phyloP scores from a whole-genome alignment of 2,329 filamentous ascomycete species.

The Pseudodiploospora longispora region DNA sequence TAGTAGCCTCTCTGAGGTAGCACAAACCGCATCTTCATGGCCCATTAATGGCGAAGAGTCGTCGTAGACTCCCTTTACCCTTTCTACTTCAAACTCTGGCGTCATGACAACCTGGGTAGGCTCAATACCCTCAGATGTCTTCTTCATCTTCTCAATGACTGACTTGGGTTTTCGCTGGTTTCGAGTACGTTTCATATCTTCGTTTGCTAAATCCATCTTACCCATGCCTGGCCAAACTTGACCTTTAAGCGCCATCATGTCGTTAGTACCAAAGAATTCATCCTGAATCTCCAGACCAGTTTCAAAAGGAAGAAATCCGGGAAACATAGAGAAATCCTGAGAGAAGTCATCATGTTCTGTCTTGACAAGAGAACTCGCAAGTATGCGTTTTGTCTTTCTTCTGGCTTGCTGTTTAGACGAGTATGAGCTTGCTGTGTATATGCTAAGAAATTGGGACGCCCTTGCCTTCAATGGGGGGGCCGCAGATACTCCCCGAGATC shows the following conservation, averaged over 20 bases:
- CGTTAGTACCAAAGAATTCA: conserved; percentile 16
- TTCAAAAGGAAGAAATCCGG: conserved; percentile 19
- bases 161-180: conserved; percentile 73
- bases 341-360: conserved; percentile 19
- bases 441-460: neutral
- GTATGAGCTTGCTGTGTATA: neutral
- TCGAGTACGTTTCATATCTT: conserved; percentile 62
- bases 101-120: conserved; percentile 59
- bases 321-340: conserved; percentile 19
- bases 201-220: conserved; percentile 71
- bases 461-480: conserved; percentile 16
- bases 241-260: conserved; percentile 52
- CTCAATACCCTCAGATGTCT: conserved; percentile 55
- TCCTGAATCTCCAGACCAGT: conserved; percentile 21
- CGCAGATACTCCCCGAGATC: conserved; percentile 17
- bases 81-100: conserved; percentile 39
- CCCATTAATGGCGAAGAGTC: conserved; percentile 40
- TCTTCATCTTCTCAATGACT: conserved; percentile 58
- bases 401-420: conserved; percentile 3
- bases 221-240: conserved; percentile 71
- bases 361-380: conserved; percentile 15
- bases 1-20: neutral
- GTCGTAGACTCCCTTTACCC: conserved; percentile 52
- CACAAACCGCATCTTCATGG: conserved; percentile 35
- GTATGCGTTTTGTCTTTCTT: conserved; percentile 20